These are phyloP conservation scores for Penicillium simplicissimum DNA, from an alignment of 495 filamentous ascomycete species.

Conservation along the genomic window DNA sequence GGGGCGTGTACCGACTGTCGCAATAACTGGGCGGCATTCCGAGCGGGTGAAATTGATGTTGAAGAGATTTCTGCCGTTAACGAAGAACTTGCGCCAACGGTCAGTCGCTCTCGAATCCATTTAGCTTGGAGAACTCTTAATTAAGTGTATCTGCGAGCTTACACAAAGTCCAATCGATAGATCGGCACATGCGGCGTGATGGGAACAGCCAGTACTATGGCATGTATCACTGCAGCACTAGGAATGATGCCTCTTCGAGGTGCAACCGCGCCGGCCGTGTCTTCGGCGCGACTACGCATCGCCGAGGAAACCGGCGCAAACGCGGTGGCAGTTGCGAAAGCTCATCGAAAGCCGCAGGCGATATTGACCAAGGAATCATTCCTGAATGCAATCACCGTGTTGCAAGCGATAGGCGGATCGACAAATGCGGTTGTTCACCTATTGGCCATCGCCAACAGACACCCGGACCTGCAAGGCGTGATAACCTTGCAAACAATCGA, in stretches of 20 bases:
- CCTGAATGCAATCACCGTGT: conserved; percentile 65
- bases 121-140: background rate
- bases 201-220: conserved; percentile 72
- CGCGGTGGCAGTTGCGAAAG: conserved; percentile 50
- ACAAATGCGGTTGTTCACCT: conserved; percentile 70
- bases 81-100: conserved; percentile 66
- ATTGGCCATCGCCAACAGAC: conserved; percentile 62
- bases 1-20: conserved; percentile 69
- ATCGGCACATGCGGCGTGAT: conserved; percentile 69
- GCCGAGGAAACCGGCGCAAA: conserved; percentile 63
- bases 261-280: conserved; percentile 65
- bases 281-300: conserved; percentile 60
- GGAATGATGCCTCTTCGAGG: conserved; percentile 64
- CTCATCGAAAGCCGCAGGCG: conserved; percentile 50
- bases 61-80: conserved; percentile 68
- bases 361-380: conserved; percentile 63
- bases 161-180: conserved; percentile 26
- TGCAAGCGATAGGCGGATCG: conserved; percentile 69
- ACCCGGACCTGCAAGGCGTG: conserved; percentile 52
- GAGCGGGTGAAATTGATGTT: conserved; percentile 60
- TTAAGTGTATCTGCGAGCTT: background rate
- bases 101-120: conserved; percentile 26
- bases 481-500: conserved; percentile 61
- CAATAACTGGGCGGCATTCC: conserved; percentile 65
- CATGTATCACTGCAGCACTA: conserved; percentile 61